Conservation (phyloP, 805 yeast genomes). For the Pichia membranifaciens region DNA sequence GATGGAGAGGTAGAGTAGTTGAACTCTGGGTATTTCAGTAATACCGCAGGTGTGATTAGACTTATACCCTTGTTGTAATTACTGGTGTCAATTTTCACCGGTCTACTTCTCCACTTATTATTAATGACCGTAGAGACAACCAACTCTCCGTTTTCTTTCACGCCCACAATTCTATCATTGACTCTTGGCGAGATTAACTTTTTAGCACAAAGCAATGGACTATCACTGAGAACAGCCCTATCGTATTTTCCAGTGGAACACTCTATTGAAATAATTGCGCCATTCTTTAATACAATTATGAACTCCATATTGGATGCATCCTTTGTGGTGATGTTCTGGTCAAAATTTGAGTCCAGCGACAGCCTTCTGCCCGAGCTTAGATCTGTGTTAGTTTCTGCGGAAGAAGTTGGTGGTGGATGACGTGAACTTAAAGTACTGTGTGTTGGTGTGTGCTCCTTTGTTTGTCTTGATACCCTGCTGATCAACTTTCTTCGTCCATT, state of each 20-base stretch:
- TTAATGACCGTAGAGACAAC: constrained; percentile 61
- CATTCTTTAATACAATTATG: constrained; percentile 46
- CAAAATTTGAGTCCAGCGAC: constrained; percentile 31
- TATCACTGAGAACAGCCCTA: constrained; percentile 28
- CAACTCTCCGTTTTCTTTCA: constrained; percentile 43
- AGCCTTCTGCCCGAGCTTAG: constrained; percentile 4
- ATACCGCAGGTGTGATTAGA: constrained; percentile 34
- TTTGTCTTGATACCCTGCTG: constrained; percentile 14
- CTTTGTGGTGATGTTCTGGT: constrained; percentile 24
- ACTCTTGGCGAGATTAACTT: constrained; percentile 66
- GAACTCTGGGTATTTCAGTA: constrained; percentile 21
- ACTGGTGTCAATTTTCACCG: constrained; percentile 42
- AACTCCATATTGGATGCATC: constrained; percentile 38
- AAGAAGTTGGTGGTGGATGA: neutral
- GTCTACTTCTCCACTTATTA: constrained; percentile 57
- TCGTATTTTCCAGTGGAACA: constrained; percentile 43
- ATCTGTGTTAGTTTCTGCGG: neutral
- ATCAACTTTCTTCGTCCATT: constrained; percentile 29
- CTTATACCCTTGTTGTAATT: constrained; percentile 39
- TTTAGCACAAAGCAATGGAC: constrained; percentile 44
- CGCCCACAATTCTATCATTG: constrained; percentile 62
- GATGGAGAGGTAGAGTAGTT: neutral
- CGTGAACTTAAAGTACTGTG: neutral
- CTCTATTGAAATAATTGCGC: constrained; percentile 42
- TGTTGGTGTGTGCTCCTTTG: neutral